Evolutionary conservation across 2,329 filamentous ascomycete genomes (phyloP).

Genomic region (Paradendryphiella salina): DNA sequence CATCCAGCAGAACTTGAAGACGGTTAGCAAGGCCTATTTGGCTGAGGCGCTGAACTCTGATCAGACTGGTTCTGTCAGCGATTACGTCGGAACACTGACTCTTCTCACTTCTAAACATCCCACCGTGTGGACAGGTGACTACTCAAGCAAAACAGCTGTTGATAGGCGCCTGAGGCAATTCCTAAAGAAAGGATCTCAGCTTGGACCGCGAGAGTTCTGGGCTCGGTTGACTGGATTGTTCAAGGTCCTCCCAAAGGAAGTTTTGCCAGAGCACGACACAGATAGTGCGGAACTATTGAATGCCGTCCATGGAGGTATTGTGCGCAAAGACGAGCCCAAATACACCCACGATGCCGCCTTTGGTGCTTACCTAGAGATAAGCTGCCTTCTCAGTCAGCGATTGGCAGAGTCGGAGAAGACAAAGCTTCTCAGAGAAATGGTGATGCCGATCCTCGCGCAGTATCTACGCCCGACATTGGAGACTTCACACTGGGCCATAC

Average conservation of each 20-base stretch:
- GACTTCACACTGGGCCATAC: constrained; percentile 56
- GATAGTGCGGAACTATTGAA: constrained; percentile 65
- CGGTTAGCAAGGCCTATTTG: constrained; percentile 70
- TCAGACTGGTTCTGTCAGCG: constrained; percentile 73
- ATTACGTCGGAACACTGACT: constrained; percentile 69
- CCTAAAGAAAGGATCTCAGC: constrained; percentile 81
- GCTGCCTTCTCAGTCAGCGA: constrained; percentile 52
- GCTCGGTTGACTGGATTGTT: constrained; percentile 66
- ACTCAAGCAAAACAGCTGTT: constrained; percentile 60
- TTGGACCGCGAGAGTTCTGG: constrained; percentile 76
- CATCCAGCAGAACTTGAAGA: constrained; percentile 50
- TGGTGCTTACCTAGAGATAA: constrained; percentile 71
- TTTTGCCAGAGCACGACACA: constrained; percentile 59
- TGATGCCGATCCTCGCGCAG: constrained; percentile 58
- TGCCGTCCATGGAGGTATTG: constrained; percentile 71
- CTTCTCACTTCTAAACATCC: constrained; percentile 67
- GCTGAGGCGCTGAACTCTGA: constrained; percentile 71
- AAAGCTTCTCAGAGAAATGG: constrained; percentile 52
- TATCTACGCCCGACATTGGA: constrained; percentile 56
- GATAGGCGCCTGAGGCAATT: constrained; percentile 68
- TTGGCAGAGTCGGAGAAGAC: constrained; percentile 51
- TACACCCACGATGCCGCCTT: constrained; percentile 71
- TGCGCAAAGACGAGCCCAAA: constrained; percentile 72
- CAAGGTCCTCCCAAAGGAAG: constrained; percentile 56
- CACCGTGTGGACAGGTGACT: constrained; percentile 72